Percentiles rank a stretch among this genome's conserved stretches.
phyloP scores from a whole-genome alignment of 2,329 filamentous ascomycete genomes.

The Cadophora sp. region DNA sequence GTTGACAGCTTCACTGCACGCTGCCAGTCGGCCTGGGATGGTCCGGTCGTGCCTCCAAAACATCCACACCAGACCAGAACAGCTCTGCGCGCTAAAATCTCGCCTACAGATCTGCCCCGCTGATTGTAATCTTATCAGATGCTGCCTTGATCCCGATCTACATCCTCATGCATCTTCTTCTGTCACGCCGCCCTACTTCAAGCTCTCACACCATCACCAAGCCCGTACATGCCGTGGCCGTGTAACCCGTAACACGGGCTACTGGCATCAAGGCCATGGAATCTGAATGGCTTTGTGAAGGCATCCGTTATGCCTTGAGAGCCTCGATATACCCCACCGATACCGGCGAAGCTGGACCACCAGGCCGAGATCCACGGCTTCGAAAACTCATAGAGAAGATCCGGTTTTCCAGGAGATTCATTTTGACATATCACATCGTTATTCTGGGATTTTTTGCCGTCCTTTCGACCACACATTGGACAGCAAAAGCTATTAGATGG shows the following conservation, averaged over 20 bases:
- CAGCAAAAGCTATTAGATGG: slow-evolving; percentile 33
- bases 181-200: background rate
- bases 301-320: slow-evolving; percentile 34
- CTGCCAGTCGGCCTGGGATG: slow-evolving; percentile 8
- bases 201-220: slow-evolving; percentile 13
- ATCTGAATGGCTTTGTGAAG: slow-evolving; percentile 37
- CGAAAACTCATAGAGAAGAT: slow-evolving; percentile 37
- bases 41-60: slow-evolving; percentile 13
- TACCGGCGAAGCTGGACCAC: slow-evolving; percentile 23
- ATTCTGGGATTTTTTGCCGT: slow-evolving; percentile 34
- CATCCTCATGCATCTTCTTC: background rate
- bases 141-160: background rate
- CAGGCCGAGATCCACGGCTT: slow-evolving; percentile 32
- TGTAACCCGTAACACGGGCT: slow-evolving; percentile 16
- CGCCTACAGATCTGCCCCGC: slow-evolving; percentile 1
- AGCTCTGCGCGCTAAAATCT: background rate
- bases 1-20: slow-evolving; percentile 19
- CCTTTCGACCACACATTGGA: slow-evolving; percentile 38
- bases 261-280: slow-evolving; percentile 35
- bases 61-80: background rate
- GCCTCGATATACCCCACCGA: slow-evolving; percentile 23
- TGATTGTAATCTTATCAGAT: slow-evolving; percentile 19
- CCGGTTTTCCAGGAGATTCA: slow-evolving; percentile 34
- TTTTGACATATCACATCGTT: slow-evolving; percentile 40
- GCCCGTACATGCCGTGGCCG: slow-evolving; percentile 7